These are phyloP conservation scores for Blastomyces gilchristii DNA, from an alignment of 2,329 filamentous ascomycete genomes.

Conservation along the genomic window DNA sequence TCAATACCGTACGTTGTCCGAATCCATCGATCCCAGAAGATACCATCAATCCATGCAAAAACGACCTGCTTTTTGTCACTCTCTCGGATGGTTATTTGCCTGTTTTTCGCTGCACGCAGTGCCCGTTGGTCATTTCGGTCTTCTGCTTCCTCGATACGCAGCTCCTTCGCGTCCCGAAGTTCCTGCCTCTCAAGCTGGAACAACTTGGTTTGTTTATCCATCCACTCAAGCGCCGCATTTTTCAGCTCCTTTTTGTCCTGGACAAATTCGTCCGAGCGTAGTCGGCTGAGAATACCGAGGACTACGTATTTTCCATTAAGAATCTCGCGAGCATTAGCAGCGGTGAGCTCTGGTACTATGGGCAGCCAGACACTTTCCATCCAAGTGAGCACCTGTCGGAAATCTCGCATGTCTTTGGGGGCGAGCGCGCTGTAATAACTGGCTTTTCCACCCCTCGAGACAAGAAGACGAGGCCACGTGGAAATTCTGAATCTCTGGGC, in stretches of 20 bases:
- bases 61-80: slow-evolving; percentile 77
- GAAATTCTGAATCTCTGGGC: slow-evolving; percentile 84
- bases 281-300: slow-evolving; percentile 72
- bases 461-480: slow-evolving; percentile 88
- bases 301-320: slow-evolving; percentile 96
- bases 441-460: slow-evolving; percentile 77
- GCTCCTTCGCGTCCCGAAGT: slow-evolving; percentile 83
- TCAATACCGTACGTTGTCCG: slow-evolving; percentile 90
- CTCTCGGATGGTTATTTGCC: slow-evolving; percentile 82
- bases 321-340: slow-evolving; percentile 82
- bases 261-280: slow-evolving; percentile 67
- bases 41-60: slow-evolving; percentile 94
- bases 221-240: slow-evolving; percentile 92
- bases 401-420: slow-evolving; percentile 86
- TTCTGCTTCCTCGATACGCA: slow-evolving; percentile 91
- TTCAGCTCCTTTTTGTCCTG: slow-evolving; percentile 81
- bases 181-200: slow-evolving; percentile 93
- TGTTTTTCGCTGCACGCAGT: slow-evolving; percentile 75
- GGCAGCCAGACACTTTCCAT: slow-evolving; percentile 96
- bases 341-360: slow-evolving; percentile 86
- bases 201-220: slow-evolving; percentile 85
- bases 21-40: slow-evolving; percentile 97
- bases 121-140: slow-evolving; percentile 85
- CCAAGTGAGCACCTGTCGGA: slow-evolving; percentile 70
- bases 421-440: slow-evolving; percentile 83